Conservation (phyloP, 129 eudicot species). For the Lonicera japonica region DNA sequence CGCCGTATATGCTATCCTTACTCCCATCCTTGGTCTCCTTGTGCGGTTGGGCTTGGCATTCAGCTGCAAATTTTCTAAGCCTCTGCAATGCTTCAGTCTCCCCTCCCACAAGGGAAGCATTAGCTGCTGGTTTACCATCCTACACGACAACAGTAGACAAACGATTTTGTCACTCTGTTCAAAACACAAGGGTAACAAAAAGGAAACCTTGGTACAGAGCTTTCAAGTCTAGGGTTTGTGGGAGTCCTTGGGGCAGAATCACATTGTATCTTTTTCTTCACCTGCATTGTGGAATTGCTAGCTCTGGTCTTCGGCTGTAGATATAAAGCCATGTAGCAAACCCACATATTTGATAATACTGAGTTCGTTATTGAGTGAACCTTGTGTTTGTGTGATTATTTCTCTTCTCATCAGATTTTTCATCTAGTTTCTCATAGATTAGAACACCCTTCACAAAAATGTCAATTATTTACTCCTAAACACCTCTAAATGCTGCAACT, state of each 20-base stretch:
- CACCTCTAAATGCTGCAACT: too few species aligned
- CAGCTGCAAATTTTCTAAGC: constrained; percentile 68
- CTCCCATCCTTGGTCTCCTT: constrained; percentile 47
- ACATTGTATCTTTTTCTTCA: background rate
- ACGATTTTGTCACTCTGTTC: background rate
- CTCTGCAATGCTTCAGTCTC: constrained; percentile 89
- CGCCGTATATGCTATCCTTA: constrained; percentile 70
- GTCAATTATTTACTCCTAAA: too few species aligned
- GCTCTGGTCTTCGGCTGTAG: background rate
- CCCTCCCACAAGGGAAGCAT: constrained; percentile 82
- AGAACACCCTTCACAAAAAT: background rate
- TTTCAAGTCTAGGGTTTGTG: background rate
- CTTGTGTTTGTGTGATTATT: background rate
- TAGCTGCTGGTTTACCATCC: constrained; percentile 75
- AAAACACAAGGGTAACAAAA: background rate
- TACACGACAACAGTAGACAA: constrained; percentile 21
- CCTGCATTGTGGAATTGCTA: background rate
- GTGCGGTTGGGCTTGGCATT: constrained; percentile 72
- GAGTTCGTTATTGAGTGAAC: too few species aligned
- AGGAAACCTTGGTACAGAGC: background rate
- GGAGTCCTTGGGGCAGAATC: background rate
- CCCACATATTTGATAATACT: background rate
- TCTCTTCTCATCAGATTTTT: background rate
- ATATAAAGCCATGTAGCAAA: background rate
- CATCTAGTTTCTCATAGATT: background rate